Conservation (phyloP, 2,329 filamentous ascomycete species). For the Pleochaeta shiraiana region DNA sequence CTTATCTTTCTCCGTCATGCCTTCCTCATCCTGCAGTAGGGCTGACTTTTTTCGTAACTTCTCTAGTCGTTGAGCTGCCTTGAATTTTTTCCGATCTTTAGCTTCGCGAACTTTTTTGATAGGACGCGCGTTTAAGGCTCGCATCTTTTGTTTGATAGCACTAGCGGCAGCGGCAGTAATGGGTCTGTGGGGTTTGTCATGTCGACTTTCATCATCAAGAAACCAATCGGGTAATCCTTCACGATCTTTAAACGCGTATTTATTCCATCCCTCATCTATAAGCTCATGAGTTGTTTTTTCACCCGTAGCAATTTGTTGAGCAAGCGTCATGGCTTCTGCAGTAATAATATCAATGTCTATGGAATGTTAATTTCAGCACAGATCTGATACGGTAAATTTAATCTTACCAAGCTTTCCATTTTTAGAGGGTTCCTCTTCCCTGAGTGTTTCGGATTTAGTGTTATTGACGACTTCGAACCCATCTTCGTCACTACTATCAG, state of each 20-base stretch:
- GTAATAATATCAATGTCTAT: constrained; percentile 94
- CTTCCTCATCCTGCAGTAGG: constrained; percentile 68
- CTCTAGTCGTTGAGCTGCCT: constrained; percentile 74
- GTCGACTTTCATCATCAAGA: constrained; percentile 69
- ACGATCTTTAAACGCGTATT: constrained; percentile 69
- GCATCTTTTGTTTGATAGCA: constrained; percentile 86
- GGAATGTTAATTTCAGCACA: not conserved
- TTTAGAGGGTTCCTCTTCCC: constrained; percentile 42
- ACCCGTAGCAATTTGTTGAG: constrained; percentile 74
- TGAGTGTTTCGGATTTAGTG: constrained; percentile 30
- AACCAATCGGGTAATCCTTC: constrained; percentile 97
- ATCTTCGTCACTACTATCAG: constrained; percentile 21
- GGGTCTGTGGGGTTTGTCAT: constrained; percentile 72
- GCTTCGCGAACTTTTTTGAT: constrained; percentile 99
- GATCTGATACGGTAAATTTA: not conserved
- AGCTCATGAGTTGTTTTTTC: constrained; percentile 60
- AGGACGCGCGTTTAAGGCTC: constrained; percentile 80
- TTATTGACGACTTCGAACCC: constrained; percentile 42
- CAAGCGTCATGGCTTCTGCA: constrained; percentile 96
- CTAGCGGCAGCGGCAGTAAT: constrained; percentile 74
- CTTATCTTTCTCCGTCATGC: constrained; percentile 92
- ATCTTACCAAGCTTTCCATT: constrained; percentile 38
- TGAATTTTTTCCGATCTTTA: constrained; percentile 91
- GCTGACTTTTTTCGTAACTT: constrained; percentile 97
- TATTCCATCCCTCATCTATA: constrained; percentile 85